phyloP scores from a whole-genome alignment of 345 rosid genomes.

The Eutrema japonicum region DNA sequence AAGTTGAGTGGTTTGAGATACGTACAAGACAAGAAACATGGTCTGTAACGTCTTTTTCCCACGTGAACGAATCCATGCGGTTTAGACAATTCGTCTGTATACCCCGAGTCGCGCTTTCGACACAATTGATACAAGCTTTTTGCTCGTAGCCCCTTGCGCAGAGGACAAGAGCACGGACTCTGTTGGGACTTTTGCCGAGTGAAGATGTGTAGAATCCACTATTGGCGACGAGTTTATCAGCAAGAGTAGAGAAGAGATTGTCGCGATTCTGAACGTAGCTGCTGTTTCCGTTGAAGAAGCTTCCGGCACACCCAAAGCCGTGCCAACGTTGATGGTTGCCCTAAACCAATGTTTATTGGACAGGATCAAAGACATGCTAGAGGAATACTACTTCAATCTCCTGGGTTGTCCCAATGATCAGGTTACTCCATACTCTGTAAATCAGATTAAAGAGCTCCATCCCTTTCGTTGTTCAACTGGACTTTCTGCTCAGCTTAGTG shows the following conservation, averaged over 20 bases:
- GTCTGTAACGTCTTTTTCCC: neutral
- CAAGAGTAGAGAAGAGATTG: neutral
- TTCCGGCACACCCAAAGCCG: neutral
- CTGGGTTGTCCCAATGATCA: too few species aligned
- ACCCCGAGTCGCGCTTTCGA: neutral
- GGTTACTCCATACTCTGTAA: too few species aligned
- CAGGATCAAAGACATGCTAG: too few species aligned
- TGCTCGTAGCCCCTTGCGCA: conserved; percentile 12
- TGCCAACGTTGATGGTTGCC: too few species aligned
- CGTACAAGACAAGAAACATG: conserved; percentile 12
- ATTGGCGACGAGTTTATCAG: neutral
- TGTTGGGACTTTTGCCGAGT: conserved; percentile 4
- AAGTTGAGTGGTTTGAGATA: conserved; percentile 13
- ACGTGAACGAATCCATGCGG: conserved; percentile 1
- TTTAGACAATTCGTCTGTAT: neutral
- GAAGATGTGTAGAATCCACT: conserved; percentile 25
- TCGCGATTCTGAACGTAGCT: neutral
- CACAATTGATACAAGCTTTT: conserved; percentile 10
- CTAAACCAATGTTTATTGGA: too few species aligned
- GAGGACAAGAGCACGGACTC: conserved; percentile 4
- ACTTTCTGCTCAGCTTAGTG: too few species aligned
- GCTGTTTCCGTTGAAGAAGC: neutral
- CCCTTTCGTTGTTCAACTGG: too few species aligned
- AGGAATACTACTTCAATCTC: too few species aligned
- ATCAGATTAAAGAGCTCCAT: too few species aligned